Evolutionary conservation across 1,139 yeast species (phyloP).

Genomic region (Saccharomyces hybrid): DNA sequence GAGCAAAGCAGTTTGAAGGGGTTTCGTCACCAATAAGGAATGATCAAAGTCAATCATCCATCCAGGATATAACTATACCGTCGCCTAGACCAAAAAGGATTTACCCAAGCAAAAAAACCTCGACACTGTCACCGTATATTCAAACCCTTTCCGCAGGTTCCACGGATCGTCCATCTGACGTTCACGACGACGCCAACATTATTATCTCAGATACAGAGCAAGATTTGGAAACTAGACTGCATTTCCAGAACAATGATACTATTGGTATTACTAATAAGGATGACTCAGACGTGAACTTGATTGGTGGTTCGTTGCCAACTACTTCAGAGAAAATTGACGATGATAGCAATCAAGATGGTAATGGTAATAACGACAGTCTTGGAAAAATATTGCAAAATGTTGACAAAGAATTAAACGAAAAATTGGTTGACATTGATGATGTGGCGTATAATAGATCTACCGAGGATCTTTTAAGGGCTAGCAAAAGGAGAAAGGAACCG

Average conservation of each 20-base stretch:
- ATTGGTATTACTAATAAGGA: not conserved
- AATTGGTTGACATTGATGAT: slow-evolving; percentile 2
- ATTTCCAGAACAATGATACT: not conserved
- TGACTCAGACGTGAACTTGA: not conserved
- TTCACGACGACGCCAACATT: not conserved
- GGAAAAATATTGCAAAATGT: slow-evolving; percentile 8
- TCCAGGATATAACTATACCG: not conserved
- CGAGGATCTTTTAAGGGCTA: not conserved
- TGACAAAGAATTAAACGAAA: slow-evolving; percentile 10
- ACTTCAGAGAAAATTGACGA: slow-evolving; percentile 16
- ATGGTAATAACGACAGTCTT: slow-evolving; percentile 1
- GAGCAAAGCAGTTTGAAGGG: slow-evolving; percentile 6
- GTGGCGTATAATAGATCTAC: not conserved
- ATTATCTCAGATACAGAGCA: not conserved
- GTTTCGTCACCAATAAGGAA: not conserved
- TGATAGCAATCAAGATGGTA: slow-evolving; percentile 14
- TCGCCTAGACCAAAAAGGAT: not conserved
- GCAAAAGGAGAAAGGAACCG: not conserved
- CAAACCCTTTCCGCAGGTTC: not conserved
- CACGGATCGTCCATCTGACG: not conserved
- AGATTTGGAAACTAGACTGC: not conserved
- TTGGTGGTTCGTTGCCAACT: slow-evolving; percentile 8
- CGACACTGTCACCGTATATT: not conserved
- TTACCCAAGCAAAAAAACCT: not conserved
- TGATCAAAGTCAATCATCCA: not conserved